Evolutionary conservation across 768 basidiomycete genomes (phyloP), one percentile per base, ranked within the genome.

Genomic region (Termitomyces sp.): DNA sequence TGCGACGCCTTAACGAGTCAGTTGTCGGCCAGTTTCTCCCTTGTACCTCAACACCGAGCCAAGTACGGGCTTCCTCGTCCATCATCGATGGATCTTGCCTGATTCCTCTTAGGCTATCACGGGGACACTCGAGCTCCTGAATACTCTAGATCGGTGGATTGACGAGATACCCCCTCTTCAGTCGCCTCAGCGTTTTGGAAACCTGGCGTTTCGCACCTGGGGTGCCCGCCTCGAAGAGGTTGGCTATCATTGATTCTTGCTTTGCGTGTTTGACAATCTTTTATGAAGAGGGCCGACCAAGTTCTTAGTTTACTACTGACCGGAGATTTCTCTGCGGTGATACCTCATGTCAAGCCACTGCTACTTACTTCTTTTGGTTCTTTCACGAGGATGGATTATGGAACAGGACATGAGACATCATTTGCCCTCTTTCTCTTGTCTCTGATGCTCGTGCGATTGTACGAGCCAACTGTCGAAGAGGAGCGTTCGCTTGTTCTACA

Each of bases 351-450:
- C 51, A 81, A 83, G 35, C 91, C 93, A 1, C 90, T 96, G 60
- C 70, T 98, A 30, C 62, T 88, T 52, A 76, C 83, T 2, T 87
- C 93, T 1, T 98, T 98, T 68, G 97, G 97, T 8, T 93, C 90
- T 4, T 88, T 92, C 63, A 79, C 81, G 12, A 83, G 97, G 53
- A 84, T 98, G 73, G 97, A 99, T 75, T 98, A 98, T 66, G 96
- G 97, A 1, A 93, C 92, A 3, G 97, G 97, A 1, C 97, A 99
- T 64, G 97, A 98, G 74, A 80, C 92, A 0, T 87, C 90, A 0
- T 98, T 97, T 65, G 82, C 81, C 7, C 72, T 95, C 17, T 88
- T 92, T 57, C 77, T 98, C 8, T 75, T 89, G 12, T 81, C 79
- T 58, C 76, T 93, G 52, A 77, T 82, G n/a, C 81, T 91, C 37